phyloP scores from a whole-genome alignment of 2,329 filamentous ascomycete genomes.

The Uncinocarpus reesii region DNA sequence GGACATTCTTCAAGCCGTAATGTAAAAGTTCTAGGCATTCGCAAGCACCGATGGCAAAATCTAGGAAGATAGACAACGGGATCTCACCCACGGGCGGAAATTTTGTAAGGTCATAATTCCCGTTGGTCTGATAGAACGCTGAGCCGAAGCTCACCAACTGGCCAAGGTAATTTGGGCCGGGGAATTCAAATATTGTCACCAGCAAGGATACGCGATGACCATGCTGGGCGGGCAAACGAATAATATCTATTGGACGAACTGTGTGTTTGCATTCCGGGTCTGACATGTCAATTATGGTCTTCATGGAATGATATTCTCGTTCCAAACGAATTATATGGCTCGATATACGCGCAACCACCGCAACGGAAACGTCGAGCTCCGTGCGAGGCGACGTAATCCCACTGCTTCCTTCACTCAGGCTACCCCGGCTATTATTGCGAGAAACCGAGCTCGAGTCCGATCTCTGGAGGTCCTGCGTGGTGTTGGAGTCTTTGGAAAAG shows the following conservation, averaged over 20 bases:
- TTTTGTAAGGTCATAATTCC: conserved; percentile 36
- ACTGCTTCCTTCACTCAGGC: conserved; percentile 43
- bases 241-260: conserved; percentile 66
- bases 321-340: conserved; percentile 74
- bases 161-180: conserved; percentile 61
- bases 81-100: conserved; percentile 50
- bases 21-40: conserved; percentile 86
- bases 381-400: conserved; percentile 33
- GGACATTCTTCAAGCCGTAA: conserved; percentile 73
- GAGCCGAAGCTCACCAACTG: conserved; percentile 69
- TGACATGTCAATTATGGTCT: conserved; percentile 57
- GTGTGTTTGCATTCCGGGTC: conserved; percentile 69
- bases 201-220: conserved; percentile 62
- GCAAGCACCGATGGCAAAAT: conserved; percentile 81
- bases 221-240: conserved; percentile 57
- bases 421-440: conserved; percentile 40
- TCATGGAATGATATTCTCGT: conserved; percentile 73
- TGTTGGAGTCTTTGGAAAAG: conserved; percentile 35
- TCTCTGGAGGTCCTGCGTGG: conserved; percentile 36
- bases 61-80: conserved; percentile 65
- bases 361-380: conserved; percentile 42
- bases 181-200: conserved; percentile 70
- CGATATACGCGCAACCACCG: conserved; percentile 72
- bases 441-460: conserved; percentile 33
- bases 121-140: conserved; percentile 54